Evolutionary conservation across 2,329 filamentous ascomycete genomes (phyloP), one percentile per base, ranked within the genome.

Genomic region (Chaetoscypha palmicola): DNA sequence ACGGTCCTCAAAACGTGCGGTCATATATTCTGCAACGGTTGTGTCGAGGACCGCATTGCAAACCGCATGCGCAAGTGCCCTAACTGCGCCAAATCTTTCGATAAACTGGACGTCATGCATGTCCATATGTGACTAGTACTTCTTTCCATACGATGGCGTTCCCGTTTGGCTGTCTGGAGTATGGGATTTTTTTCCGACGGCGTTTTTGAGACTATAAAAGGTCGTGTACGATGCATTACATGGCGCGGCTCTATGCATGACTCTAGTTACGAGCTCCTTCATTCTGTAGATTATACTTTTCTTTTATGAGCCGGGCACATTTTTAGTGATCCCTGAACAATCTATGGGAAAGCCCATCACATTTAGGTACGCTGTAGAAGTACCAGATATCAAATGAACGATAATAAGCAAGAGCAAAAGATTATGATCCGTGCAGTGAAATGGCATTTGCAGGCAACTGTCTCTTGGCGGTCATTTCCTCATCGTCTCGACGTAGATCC

Each of bases 1-100:
- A 94, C 90, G 1, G 84, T 83, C 8, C 76, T 98, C 63, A 94
- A 92, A 68, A 89, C 86, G 1, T 98, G 92, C 64, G 92, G 92
- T 1, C 92, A 98, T 64, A 78, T 94, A 38, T 95, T 97, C 65
- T 98, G 92, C 74, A 82, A 83, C 60, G 76, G 81, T 37, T 98
- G 92, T 62, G 85, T 97, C 19, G 87, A 95, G 52, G 85, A 94
- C 59, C 82, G 92, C 45, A 81, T 96, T 49, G 80, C 79, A 35
- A 94, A 92, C 59, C 85, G 92, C 26, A 90, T 91, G 68, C 79
- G 92, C 54, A 97, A 97, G 65, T 98, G 92, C 60, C 92, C 92
- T 2, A 91, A 87, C 56, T 98, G 94, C 71, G 88, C 85, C 58
- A 86, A 85, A 66, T 81, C 87, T 3, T 98, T 98, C 62, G 91